These are phyloP conservation scores for Claviceps quebecensis DNA, from an alignment of 2,329 filamentous ascomycete genomes.

Conservation along the genomic window DNA sequence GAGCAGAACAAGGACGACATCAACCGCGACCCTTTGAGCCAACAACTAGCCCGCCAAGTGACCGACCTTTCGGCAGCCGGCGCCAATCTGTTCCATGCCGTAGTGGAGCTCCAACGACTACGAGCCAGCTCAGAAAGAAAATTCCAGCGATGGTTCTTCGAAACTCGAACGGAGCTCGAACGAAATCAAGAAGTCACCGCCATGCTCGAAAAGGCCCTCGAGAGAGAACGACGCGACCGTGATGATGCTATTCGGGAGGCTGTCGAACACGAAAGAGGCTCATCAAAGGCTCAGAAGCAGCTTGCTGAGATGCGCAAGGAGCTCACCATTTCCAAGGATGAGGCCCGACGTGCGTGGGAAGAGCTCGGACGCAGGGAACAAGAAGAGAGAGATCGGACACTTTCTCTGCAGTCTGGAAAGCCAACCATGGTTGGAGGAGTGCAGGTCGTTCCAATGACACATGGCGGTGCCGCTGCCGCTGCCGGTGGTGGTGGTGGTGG, in stretches of 20 bases:
- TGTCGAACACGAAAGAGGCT: constrained; percentile 54
- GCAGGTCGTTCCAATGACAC: constrained; percentile 86
- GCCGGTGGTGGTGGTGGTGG: constrained; percentile 14
- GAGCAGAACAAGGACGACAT: constrained; percentile 84
- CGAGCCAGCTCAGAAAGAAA: constrained; percentile 93
- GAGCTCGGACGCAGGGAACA: constrained; percentile 87
- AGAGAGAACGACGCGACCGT: constrained; percentile 57
- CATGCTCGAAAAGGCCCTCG: constrained; percentile 62
- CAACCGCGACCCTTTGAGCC: constrained; percentile 65
- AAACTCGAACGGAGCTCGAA: constrained; percentile 80
- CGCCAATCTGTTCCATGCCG: constrained; percentile 92
- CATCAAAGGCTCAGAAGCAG: constrained; percentile 62
- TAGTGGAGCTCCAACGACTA: constrained; percentile 86
- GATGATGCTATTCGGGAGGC: constrained; percentile 53
- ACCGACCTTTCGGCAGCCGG: constrained; percentile 95
- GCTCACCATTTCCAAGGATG: constrained; percentile 86
- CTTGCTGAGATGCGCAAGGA: constrained; percentile 88
- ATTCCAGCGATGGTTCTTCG: constrained; percentile 97
- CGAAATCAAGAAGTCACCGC: constrained; percentile 69
- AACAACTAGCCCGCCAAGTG: constrained; percentile 85
- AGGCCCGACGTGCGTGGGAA: constrained; percentile 92
- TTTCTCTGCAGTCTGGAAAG: constrained; percentile 73
- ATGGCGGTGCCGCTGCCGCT: neutral
- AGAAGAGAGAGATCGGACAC: constrained; percentile 76
- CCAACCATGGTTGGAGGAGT: constrained; percentile 85